Evolutionary conservation across 306 rosid species (phyloP).

Genomic region (Senna siamea): DNA sequence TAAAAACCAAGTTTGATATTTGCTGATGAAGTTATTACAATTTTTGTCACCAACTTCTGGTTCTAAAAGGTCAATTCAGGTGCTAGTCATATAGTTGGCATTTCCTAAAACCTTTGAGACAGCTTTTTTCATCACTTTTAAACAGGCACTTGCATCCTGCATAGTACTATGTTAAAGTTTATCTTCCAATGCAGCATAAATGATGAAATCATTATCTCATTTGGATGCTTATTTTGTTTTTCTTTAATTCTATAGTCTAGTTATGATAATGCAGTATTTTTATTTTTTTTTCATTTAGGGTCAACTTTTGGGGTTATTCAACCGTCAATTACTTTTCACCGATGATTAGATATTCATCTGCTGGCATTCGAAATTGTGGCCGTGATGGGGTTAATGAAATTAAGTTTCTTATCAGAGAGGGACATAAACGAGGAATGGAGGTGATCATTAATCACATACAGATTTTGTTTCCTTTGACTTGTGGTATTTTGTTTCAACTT

Average conservation of each 20-base stretch:
- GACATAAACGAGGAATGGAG: conserved; percentile 96
- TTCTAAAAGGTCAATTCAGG: conserved; percentile 9
- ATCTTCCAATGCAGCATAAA: neutral
- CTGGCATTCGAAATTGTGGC: conserved; percentile 76
- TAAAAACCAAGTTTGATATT: conserved; percentile 5
- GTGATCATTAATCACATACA: conserved; percentile 46
- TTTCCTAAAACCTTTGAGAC: conserved; percentile 11
- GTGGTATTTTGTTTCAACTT: neutral
- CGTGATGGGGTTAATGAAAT: conserved; percentile 79
- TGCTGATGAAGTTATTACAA: conserved; percentile 26
- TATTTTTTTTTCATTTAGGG: conserved; percentile 53
- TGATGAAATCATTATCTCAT: conserved; percentile 17
- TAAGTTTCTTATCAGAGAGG: conserved; percentile 86
- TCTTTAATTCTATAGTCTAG: conserved; percentile 6
- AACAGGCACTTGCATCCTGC: conserved; percentile 29
- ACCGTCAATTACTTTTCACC: conserved; percentile 93
- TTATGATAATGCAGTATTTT: conserved; percentile 30
- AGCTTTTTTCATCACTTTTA: conserved; percentile 14
- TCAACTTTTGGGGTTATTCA: conserved; percentile 98
- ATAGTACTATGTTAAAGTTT: neutral
- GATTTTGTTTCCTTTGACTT: conserved; percentile 13
- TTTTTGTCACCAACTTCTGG: conserved; percentile 22
- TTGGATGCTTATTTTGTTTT: conserved; percentile 21
- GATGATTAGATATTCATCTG: conserved; percentile 90
- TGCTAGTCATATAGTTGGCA: conserved; percentile 14